phyloP scores from a whole-genome alignment of 73 alveolate species.

The Tetrahymena malaccensis region DNA sequence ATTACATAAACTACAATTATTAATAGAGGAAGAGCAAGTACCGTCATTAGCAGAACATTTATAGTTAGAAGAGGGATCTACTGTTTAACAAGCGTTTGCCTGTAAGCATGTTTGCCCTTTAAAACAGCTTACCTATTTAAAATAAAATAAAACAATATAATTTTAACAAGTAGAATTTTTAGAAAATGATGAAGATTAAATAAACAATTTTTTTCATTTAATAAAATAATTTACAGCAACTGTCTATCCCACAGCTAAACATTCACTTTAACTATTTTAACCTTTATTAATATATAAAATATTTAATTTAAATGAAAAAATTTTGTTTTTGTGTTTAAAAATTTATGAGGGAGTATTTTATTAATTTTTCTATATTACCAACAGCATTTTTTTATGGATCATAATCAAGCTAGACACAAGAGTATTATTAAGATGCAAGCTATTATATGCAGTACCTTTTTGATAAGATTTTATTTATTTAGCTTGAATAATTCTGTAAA shows the following conservation, averaged over 20 bases:
- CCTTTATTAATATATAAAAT: background rate
- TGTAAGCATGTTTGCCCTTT: background rate
- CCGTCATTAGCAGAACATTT: background rate
- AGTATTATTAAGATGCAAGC: background rate
- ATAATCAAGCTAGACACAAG: background rate
- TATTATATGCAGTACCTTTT: background rate
- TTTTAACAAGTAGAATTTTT: too few relatives aligned
- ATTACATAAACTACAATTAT: background rate
- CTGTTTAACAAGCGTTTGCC: background rate
- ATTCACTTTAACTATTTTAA: background rate
- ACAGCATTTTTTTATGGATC: background rate
- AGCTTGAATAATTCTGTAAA: background rate
- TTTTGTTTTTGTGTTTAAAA: too few relatives aligned
- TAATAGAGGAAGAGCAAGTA: background rate
- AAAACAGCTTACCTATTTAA: background rate
- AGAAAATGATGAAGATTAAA: too few relatives aligned
- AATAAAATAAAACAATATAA: too few relatives aligned
- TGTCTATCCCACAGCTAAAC: background rate
- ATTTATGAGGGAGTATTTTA: too few relatives aligned
- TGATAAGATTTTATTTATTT: background rate
- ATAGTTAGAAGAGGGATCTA: background rate
- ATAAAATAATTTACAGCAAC: background rate
- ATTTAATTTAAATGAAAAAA: too few relatives aligned
- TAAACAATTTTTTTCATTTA: too few relatives aligned
- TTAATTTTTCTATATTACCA: background rate